Percentiles rank a stretch among this genome's conserved stretches.
These are phyloP conservation scores for Periconia sp. DNA, from an alignment of 2,329 filamentous ascomycete species.

Conservation along the genomic window DNA sequence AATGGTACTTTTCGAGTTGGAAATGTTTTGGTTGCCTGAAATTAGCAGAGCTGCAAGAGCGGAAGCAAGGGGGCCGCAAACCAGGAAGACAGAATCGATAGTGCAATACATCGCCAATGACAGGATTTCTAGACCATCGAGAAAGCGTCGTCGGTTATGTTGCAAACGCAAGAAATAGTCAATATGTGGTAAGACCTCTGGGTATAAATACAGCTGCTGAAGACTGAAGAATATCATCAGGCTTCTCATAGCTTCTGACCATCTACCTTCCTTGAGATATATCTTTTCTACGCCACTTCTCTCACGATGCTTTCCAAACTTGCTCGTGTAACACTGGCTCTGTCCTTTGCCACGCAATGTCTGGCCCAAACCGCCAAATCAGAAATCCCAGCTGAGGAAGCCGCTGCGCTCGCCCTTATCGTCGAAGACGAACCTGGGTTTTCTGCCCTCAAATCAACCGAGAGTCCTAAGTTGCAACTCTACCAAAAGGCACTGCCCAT, in stretches of 20 bases:
- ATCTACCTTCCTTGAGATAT: background rate
- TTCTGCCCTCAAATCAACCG: background rate
- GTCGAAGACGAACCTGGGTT: constrained; percentile 12
- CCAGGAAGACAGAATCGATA: constrained; percentile 6
- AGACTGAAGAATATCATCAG: background rate
- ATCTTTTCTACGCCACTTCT: background rate
- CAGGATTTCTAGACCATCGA: too few species aligned
- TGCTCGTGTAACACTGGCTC: constrained; percentile 4
- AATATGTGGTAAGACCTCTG: too few species aligned
- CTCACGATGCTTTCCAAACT: constrained; percentile 6
- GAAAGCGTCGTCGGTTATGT: too few species aligned
- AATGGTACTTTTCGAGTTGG: too few species aligned
- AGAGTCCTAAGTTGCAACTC: constrained; percentile 5
- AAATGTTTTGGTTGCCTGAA: background rate
- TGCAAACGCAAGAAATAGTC: too few species aligned
- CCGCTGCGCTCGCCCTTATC: constrained; percentile 7
- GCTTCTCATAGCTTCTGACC: background rate
- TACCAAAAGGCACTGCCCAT: constrained; percentile 8
- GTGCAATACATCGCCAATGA: constrained; percentile 4
- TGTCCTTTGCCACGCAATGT: constrained; percentile 7
- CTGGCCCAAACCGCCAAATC: constrained; percentile 8
- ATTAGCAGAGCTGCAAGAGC: background rate
- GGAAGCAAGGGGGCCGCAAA: background rate
- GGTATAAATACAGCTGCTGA: too few species aligned
- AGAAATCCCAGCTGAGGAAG: constrained; percentile 11